Base-by-base conservation (phyloP, 768 basidiomycete species). In the Amanita muscaria region DNA sequence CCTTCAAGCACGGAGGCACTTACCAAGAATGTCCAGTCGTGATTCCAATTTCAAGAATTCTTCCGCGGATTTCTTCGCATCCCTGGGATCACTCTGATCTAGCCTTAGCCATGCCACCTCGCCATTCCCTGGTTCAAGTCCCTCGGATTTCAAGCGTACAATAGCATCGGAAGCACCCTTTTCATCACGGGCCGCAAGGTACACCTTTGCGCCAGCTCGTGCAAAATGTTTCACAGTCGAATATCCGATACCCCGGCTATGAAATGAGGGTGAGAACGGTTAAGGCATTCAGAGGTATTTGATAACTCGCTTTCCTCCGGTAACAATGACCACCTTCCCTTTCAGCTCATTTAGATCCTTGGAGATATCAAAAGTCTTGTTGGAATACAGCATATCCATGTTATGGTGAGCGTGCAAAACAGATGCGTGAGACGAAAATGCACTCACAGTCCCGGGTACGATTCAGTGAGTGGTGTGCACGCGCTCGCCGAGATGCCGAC, bases 21-120 rank as follows among this genome's bases (percentile, higher is more conserved):
- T 47, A 78, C 79, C 51, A 14, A 82, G 53, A 5, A 80, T 62
- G 52, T 83, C 79, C 45, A 83, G 52, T 22, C 78, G 64, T 27
- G 56, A 57, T 53, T 82, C 80, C 52, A 56, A 67, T 45, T 40
- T 53, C 58, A 76, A 51, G 48, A 81, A 72, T 31, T 65, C 70
- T 38, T 73, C 65, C 0, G 74, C 80, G 3, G 71, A 56, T 22
- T 55, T 59, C 53, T 68, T 74, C n/a, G 70, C 73, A 22, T 64
- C 58, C 25, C 64, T 60, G 2, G 77, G 69, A 35, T 75, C 69
- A 23, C 56, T 53, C 44, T 83, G 54, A 55, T 82, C 76, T 11
- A 82, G 63, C 31, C 71, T 63, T 10, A 77, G 51, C 66, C 66
- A 79, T 3, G 66, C 44, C 1, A 80, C 61, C 41, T 72, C 56